phyloP scores from a whole-genome alignment of 768 basidiomycete genomes.

The Sistotremastrum suecicum region DNA sequence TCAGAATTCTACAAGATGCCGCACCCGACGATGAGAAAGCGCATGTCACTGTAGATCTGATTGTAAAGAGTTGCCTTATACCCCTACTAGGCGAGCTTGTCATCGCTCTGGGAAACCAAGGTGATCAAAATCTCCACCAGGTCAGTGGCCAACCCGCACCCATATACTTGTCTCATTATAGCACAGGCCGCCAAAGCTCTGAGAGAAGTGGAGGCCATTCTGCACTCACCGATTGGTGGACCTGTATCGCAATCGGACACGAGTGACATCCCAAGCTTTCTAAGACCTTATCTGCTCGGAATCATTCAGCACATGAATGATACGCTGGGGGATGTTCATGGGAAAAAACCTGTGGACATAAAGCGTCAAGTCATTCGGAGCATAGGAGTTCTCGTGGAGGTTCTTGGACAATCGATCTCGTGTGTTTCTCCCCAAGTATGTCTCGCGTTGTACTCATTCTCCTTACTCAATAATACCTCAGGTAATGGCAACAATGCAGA shows the following conservation, averaged over 20 bases:
- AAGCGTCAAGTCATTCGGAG: conserved; percentile 74
- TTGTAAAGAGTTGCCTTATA: conserved; percentile 55
- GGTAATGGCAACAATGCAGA: conserved; percentile 96
- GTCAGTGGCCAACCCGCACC: conserved; percentile 20
- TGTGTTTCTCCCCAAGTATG: conserved; percentile 79
- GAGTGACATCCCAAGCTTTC: conserved; percentile 27
- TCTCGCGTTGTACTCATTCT: conserved; percentile 4
- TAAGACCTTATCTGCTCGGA: conserved; percentile 70
- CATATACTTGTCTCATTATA: neutral
- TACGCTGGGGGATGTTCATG: conserved; percentile 70
- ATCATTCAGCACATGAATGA: conserved; percentile 78
- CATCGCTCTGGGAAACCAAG: conserved; percentile 62
- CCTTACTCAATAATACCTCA: conserved; percentile 17
- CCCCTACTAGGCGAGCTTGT: conserved; percentile 64
- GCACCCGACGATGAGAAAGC: conserved; percentile 19
- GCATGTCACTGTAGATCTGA: conserved; percentile 26
- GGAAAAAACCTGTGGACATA: conserved; percentile 49
- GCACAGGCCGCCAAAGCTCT: conserved; percentile 16
- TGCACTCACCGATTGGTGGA: conserved; percentile 32
- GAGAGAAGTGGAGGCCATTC: conserved; percentile 29
- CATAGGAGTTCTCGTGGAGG: conserved; percentile 54
- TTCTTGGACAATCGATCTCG: conserved; percentile 57
- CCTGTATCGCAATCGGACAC: conserved; percentile 14
- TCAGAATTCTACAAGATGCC: conserved; percentile 39
- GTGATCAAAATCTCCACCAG: conserved; percentile 25